These are phyloP conservation scores for Hydnum rufescens DNA, from an alignment of 768 basidiomycete genomes.

Conservation along the genomic window DNA sequence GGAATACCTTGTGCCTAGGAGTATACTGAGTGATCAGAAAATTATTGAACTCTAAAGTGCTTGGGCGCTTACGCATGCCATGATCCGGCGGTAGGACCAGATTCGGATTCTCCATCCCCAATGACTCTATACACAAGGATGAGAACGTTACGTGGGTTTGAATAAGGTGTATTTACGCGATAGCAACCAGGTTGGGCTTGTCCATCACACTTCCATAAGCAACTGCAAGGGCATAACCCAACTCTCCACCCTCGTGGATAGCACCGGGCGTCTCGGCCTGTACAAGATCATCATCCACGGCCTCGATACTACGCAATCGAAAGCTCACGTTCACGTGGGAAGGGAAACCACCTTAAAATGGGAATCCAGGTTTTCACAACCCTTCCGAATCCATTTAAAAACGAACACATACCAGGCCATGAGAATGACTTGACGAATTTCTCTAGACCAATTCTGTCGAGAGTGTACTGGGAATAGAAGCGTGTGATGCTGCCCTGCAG, in stretches of 20 bases:
- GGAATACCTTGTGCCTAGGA: background rate
- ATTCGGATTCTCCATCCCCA: conserved; percentile 80
- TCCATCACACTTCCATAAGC: conserved; percentile 85
- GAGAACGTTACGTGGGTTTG: background rate
- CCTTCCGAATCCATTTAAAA: no score
- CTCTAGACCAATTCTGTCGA: conserved; percentile 27
- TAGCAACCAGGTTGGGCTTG: conserved; percentile 63
- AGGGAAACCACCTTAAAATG: conserved; percentile 58
- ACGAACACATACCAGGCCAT: conserved; percentile 20
- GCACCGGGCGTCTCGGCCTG: conserved; percentile 75
- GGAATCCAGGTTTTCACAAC: conserved; percentile 14
- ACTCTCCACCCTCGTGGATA: conserved; percentile 78
- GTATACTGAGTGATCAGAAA: background rate
- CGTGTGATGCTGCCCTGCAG: conserved; percentile 17
- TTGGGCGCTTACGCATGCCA: conserved; percentile 15
- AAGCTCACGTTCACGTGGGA: conserved; percentile 28
- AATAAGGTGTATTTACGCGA: conserved; percentile 12
- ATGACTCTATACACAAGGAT: conserved; percentile 31
- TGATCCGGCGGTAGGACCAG: conserved; percentile 48
- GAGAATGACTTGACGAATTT: conserved; percentile 16
- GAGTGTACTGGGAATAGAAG: conserved; percentile 25
- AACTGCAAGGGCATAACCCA: conserved; percentile 74
- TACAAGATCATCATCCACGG: conserved; percentile 16
- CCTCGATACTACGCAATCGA: background rate
- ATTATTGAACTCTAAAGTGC: background rate